A percentile compares a stretch with the other conserved stretches of the same genome.
phyloP scores from a whole-genome alignment of 129 eudicot species.

The Pittosporum tobira region DNA sequence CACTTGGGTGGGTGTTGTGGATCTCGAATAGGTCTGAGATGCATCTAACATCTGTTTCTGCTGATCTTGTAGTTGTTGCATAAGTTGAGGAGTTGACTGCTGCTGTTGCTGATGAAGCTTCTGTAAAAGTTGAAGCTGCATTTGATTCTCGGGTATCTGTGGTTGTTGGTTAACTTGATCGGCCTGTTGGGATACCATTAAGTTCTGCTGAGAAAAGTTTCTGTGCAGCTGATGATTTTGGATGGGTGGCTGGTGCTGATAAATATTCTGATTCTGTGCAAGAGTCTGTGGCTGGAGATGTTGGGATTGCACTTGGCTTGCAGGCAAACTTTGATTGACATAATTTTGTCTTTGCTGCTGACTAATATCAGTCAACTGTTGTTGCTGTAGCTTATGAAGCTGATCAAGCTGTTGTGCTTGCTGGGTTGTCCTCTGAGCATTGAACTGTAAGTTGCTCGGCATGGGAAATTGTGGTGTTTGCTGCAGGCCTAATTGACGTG shows the following conservation, averaged over 20 bases:
- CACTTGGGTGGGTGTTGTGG: constrained; percentile 42
- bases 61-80: constrained; percentile 47
- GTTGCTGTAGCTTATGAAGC: constrained; percentile 62
- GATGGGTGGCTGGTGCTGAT: constrained; percentile 50
- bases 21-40: constrained; percentile 45
- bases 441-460: constrained; percentile 62
- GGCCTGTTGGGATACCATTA: constrained; percentile 33
- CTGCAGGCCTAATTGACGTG: constrained; percentile 52
- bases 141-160: constrained; percentile 58
- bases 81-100: constrained; percentile 31
- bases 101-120: constrained; percentile 86
- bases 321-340: constrained; percentile 32
- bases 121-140: constrained; percentile 60
- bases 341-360: constrained; percentile 53
- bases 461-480: constrained; percentile 43
- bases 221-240: constrained; percentile 50
- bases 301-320: constrained; percentile 56
- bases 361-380: constrained; percentile 42
- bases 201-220: constrained; percentile 36
- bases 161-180: constrained; percentile 49
- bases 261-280: constrained; percentile 37
- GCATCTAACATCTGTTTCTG: constrained; percentile 44
- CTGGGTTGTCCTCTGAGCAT: constrained; percentile 41
- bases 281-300: constrained; percentile 23
- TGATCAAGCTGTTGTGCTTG: constrained; percentile 54